Percentiles rank a stretch among this genome's conserved stretches.
phyloP scores from a whole-genome alignment of 1,139 yeast species.

The Suhomyces yuchorum region DNA sequence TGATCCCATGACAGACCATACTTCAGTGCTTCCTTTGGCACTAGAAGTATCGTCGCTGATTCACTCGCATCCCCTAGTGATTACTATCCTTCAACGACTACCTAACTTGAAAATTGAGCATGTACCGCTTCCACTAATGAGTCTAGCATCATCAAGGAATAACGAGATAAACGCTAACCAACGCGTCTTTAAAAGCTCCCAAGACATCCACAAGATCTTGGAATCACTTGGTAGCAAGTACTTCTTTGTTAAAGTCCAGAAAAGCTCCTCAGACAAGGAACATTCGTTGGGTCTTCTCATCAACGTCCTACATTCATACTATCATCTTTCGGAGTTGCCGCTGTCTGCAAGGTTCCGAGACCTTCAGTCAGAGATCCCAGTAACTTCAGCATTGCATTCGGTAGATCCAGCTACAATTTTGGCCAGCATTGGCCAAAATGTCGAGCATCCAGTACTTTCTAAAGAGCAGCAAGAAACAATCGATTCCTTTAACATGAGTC shows the following conservation, averaged over 20 bases:
- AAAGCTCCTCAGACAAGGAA: conserved; percentile 19
- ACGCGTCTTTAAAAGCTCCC: conserved; percentile 15
- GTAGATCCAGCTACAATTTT: neutral
- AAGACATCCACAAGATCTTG: conserved; percentile 12
- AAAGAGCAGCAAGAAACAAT: neutral
- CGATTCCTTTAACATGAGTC: conserved; percentile 21
- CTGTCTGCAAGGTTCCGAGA: conserved; percentile 14
- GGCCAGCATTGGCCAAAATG: neutral
- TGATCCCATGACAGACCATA: neutral
- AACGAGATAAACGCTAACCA: conserved; percentile 5
- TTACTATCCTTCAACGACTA: conserved; percentile 19
- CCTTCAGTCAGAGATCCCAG: conserved; percentile 2
- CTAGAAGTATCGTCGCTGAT: conserved; percentile 19
- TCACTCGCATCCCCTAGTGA: conserved; percentile 15
- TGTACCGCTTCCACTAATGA: neutral
- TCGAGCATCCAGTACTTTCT: neutral
- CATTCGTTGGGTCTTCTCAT: conserved; percentile 23
- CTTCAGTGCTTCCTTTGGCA: conserved; percentile 16
- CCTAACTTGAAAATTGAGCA: neutral
- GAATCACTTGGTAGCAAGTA: conserved; percentile 13
- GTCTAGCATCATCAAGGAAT: neutral
- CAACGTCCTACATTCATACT: conserved; percentile 18
- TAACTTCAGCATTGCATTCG: neutral
- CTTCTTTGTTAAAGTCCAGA: conserved; percentile 21
- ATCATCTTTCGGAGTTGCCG: conserved; percentile 21